Conservation (phyloP, 371 early-diverging fungal genomes). For the Mortierella sp. region DNA sequence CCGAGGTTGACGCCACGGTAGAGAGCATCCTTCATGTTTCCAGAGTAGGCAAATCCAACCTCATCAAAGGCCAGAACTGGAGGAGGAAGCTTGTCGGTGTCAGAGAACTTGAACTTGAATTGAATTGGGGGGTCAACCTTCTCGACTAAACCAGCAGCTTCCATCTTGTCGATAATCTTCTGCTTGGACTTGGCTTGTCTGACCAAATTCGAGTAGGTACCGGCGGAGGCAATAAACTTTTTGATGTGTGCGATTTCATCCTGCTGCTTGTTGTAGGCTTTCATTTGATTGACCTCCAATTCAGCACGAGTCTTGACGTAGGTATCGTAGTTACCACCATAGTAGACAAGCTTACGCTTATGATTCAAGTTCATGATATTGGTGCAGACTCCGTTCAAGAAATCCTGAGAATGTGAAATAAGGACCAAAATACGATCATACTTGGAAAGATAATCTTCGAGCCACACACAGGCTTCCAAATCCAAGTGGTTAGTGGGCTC, state of each 20-base stretch:
- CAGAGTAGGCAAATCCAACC: conserved; percentile 93
- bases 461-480: conserved; percentile 97
- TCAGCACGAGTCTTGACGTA: conserved; percentile 95
- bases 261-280: conserved; percentile 98
- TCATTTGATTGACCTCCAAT: conserved; percentile 96
- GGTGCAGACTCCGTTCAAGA: conserved; percentile 97
- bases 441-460: conserved; percentile 95
- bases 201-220: conserved; percentile 99
- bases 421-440: conserved; percentile 96
- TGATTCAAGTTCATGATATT: conserved; percentile 93
- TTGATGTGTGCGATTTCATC: conserved; percentile 99
- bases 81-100: conserved; percentile 94
- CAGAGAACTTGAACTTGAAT: conserved; percentile 92
- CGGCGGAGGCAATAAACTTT: conserved; percentile 98
- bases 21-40: conserved; percentile 82
- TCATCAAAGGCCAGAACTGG: conserved; percentile 96
- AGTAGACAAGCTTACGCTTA: conserved; percentile 93
- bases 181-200: conserved; percentile 98
- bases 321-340: conserved; percentile 98
- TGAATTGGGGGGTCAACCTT: conserved; percentile 80
- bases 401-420: conserved; percentile 99
- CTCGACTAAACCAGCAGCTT: conserved; percentile 96
- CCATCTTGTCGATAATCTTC: conserved; percentile 99
- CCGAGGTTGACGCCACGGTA: conserved; percentile 93
- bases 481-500: conserved; percentile 99